Conservation (phyloP, 345 rosid genomes). For the Noccaea bulbosa region DNA sequence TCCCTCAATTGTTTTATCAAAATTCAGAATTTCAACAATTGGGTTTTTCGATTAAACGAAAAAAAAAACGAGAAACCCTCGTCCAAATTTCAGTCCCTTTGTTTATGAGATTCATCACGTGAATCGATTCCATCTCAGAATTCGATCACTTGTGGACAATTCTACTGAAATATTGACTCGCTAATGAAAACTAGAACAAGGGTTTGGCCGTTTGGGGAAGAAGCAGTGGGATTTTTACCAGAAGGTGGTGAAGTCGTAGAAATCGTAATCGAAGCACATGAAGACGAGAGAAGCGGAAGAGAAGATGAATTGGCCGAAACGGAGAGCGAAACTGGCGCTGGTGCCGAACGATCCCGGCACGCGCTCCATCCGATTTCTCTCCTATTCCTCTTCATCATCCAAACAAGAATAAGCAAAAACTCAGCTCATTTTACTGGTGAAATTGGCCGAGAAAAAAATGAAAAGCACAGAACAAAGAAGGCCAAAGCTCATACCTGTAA, state of each 20-base stretch:
- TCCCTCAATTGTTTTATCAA: constrained; percentile 10
- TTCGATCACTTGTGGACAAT: neutral
- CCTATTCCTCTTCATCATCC: constrained; percentile 28
- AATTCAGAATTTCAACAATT: neutral
- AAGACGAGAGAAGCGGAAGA: constrained; percentile 60
- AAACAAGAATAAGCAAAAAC: constrained; percentile 3
- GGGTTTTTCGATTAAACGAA: neutral
- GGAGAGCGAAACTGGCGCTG: constrained; percentile 70
- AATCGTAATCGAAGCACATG: constrained; percentile 58
- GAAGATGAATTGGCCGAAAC: constrained; percentile 65
- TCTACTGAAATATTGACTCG: neutral
- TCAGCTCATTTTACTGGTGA: constrained; percentile 25
- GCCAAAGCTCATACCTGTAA: constrained; percentile 36
- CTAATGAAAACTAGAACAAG: neutral
- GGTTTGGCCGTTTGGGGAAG: neutral
- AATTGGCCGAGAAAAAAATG: neutral
- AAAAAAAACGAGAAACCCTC: constrained; percentile 8
- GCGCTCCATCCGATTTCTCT: constrained; percentile 34
- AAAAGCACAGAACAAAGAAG: neutral
- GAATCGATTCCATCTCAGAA: neutral
- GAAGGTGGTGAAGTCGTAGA: constrained; percentile 62
- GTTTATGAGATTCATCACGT: neutral
- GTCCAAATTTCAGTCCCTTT: neutral
- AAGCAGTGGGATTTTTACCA: constrained; percentile 45
- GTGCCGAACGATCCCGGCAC: constrained; percentile 58